phyloP scores from a whole-genome alignment of 2,329 filamentous ascomycete genomes.

The Diaporthe sp. region DNA sequence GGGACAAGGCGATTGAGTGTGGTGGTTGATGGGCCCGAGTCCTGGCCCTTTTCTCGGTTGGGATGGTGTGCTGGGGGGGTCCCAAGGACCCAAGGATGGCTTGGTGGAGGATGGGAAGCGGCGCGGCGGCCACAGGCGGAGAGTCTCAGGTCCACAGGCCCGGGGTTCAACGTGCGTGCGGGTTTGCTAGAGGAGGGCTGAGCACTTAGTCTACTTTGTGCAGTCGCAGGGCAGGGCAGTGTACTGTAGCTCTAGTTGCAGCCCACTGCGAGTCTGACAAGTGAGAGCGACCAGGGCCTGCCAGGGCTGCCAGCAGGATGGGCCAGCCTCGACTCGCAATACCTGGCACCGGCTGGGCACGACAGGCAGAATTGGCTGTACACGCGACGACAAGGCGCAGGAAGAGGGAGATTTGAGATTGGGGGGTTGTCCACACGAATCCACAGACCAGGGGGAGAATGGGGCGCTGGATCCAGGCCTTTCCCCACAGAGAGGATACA shows the following conservation, averaged over 20 bases:
- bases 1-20: conserved; percentile 19
- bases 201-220: conserved; percentile 24
- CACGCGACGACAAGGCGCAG: conserved; percentile 27
- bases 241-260: not conserved
- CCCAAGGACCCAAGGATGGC: conserved; percentile 13
- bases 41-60: conserved; percentile 32
- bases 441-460: conserved; percentile 26
- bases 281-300: not conserved
- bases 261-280: conserved; percentile 13
- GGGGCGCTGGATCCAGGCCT: conserved; percentile 24
- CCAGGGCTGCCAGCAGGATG: not conserved
- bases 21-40: conserved; percentile 18
- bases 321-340: conserved; percentile 23
- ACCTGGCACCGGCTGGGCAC: conserved; percentile 21
- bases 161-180: conserved; percentile 13
- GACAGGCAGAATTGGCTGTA: not conserved
- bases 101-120: conserved; percentile 20
- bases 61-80: conserved; percentile 22
- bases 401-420: conserved; percentile 31
- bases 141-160: conserved; percentile 16
- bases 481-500: conserved; percentile 22
- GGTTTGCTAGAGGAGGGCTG: conserved; percentile 18
- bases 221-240: not conserved
- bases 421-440: conserved; percentile 28
- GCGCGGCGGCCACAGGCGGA: conserved; percentile 4